Evolutionary conservation across 1,139 yeast species (phyloP).

Genomic region (Taphrina wiesneri): DNA sequence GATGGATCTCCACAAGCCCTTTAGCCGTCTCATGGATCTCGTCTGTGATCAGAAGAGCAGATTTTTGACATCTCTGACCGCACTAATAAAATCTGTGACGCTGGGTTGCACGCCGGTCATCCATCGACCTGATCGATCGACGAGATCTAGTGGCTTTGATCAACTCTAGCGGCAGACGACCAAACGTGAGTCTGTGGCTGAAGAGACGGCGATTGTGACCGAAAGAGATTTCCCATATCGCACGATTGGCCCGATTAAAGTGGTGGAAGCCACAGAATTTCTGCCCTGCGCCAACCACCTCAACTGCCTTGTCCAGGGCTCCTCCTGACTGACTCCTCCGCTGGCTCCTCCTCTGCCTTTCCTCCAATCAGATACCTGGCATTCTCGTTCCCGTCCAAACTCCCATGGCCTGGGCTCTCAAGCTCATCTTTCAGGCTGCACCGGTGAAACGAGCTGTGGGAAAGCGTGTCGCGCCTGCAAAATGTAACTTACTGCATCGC

Average conservation of each 20-base stretch:
- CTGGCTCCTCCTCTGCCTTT: neutral
- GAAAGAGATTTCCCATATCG: neutral
- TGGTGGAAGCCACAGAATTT: neutral
- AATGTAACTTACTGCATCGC: neutral
- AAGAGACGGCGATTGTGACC: neutral
- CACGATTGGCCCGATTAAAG: neutral
- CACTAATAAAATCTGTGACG: neutral
- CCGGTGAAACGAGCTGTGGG: neutral
- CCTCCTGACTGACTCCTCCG: neutral
- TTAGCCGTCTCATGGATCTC: neutral
- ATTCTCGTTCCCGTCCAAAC: neutral
- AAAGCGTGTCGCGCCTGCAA: constrained; percentile 1
- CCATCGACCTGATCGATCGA: neutral
- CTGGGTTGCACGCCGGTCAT: neutral
- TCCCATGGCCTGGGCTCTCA: neutral
- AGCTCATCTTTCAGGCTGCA: neutral
- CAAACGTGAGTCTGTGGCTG: neutral
- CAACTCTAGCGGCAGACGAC: neutral
- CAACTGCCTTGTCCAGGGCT: neutral
- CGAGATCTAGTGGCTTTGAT: neutral
- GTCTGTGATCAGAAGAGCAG: neutral
- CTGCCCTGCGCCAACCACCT: neutral
- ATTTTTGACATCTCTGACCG: neutral
- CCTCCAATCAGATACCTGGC: neutral
- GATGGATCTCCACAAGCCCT: neutral